A percentile compares a stretch with the other conserved stretches of the same genome.
Evolutionary conservation across 805 yeast genomes (phyloP).

Genomic region (Lachancea sp.): DNA sequence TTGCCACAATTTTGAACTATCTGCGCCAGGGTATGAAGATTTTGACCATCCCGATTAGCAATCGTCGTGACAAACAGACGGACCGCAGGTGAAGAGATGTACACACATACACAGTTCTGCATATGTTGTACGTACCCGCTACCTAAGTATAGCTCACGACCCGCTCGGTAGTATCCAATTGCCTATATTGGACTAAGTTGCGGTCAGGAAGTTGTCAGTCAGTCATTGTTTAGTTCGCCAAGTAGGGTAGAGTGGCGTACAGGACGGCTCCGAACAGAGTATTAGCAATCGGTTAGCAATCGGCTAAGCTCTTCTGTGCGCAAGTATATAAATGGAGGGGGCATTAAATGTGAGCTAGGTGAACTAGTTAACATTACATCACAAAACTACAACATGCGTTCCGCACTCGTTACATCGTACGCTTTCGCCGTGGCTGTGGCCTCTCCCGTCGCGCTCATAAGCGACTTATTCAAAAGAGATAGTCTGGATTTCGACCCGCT

Average conservation of each 20-base stretch:
- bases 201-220: not conserved
- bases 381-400: constrained; percentile 2
- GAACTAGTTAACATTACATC: not conserved
- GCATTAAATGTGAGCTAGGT: not conserved
- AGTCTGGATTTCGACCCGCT: constrained; percentile 1
- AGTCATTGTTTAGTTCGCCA: too few relatives aligned
- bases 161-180: too few relatives aligned
- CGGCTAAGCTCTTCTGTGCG: not conserved
- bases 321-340: not conserved
- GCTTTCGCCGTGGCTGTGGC: constrained; percentile 5
- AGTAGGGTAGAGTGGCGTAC: too few relatives aligned
- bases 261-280: too few relatives aligned
- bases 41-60: too few relatives aligned
- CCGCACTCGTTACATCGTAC: constrained; percentile 1
- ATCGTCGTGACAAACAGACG: too few relatives aligned
- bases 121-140: too few relatives aligned
- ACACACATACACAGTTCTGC: too few relatives aligned
- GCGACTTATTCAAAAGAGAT: constrained; percentile 2
- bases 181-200: not conserved
- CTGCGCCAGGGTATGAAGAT: constrained; percentile 5
- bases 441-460: constrained; percentile 5
- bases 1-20: not conserved
- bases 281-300: not conserved
- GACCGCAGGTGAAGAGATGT: too few relatives aligned
- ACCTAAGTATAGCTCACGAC: too few relatives aligned